Evolutionary conservation across 192 early-diverging fungal genomes (phyloP).

Genomic region (Oehlia diaphana): DNA sequence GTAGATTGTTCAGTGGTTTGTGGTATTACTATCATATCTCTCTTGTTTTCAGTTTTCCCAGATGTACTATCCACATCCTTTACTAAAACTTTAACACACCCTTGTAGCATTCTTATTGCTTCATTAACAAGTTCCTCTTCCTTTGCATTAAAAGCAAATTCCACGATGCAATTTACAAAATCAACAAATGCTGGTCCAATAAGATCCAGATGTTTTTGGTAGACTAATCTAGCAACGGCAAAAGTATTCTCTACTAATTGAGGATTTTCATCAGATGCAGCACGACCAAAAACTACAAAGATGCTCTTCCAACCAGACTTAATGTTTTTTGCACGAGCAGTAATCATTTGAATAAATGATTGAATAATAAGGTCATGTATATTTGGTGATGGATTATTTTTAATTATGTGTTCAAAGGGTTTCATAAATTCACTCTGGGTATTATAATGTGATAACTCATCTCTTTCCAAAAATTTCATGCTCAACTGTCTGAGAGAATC

Average conservation of each 20-base stretch:
- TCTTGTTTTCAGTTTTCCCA: conserved; percentile 25
- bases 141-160: conserved; percentile 49
- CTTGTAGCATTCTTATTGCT: conserved; percentile 51
- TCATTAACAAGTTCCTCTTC: conserved; percentile 54
- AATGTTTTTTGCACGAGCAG: conserved; percentile 72
- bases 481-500: conserved; percentile 91
- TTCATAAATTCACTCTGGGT: conserved; percentile 92
- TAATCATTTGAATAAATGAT: conserved; percentile 74
- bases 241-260: conserved; percentile 50
- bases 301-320: conserved; percentile 82
- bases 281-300: conserved; percentile 63
- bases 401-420: conserved; percentile 84
- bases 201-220: conserved; percentile 46
- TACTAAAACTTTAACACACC: conserved; percentile 43
- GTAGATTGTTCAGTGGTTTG: conserved; percentile 62
- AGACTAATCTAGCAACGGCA: conserved; percentile 44
- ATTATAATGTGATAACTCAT: conserved; percentile 90
- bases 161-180: conserved; percentile 50
- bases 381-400: conserved; percentile 69
- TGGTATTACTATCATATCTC: conserved; percentile 47
- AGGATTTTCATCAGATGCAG: conserved; percentile 62
- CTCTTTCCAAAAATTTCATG: conserved; percentile 94
- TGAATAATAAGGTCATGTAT: conserved; percentile 73
- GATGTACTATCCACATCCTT: conserved; percentile 34
- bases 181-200: conserved; percentile 50